phyloP scores from a whole-genome alignment of 1,284 basidiomycete species.

The Boletus nobilissimus region DNA sequence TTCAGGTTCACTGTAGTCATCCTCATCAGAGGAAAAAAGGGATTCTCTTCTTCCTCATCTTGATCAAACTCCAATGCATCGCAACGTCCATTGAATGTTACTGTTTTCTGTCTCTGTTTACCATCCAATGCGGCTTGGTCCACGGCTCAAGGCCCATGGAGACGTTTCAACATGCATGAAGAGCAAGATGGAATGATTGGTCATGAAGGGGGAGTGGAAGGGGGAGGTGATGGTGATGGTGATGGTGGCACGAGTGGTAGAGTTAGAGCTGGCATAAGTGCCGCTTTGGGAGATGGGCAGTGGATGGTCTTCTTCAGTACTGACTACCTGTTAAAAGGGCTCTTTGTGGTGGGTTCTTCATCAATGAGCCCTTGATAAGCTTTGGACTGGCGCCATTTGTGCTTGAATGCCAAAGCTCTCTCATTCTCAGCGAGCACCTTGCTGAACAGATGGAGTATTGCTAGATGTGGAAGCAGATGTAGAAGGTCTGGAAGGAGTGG shows the following conservation, averaged over 20 bases:
- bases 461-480: conserved; percentile 42
- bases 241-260: conserved; percentile 30
- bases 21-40: conserved; percentile 53
- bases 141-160: conserved; percentile 82
- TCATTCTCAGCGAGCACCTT: conserved; percentile 68
- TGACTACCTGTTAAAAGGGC: conserved; percentile 73
- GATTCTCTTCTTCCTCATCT: conserved; percentile 65
- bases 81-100: conserved; percentile 86
- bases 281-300: conserved; percentile 41
- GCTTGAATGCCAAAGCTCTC: conserved; percentile 73
- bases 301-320: conserved; percentile 39
- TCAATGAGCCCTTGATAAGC: conserved; percentile 79
- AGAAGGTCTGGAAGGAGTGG: conserved; percentile 54
- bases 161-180: conserved; percentile 80
- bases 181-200: conserved; percentile 71
- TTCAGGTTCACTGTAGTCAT: conserved; percentile 47
- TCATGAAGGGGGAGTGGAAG: conserved; percentile 40
- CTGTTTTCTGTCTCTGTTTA: conserved; percentile 76
- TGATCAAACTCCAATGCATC: conserved; percentile 89
- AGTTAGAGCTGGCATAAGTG: neutral
- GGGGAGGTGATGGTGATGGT: conserved; percentile 40
- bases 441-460: conserved; percentile 20
- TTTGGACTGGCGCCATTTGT: conserved; percentile 81
- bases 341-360: conserved; percentile 84
- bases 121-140: conserved; percentile 56